Percentiles rank a stretch among this genome's conserved stretches.
Evolutionary conservation across 495 filamentous ascomycete genomes (phyloP).

Genomic region (Corynascus novoguineensis): DNA sequence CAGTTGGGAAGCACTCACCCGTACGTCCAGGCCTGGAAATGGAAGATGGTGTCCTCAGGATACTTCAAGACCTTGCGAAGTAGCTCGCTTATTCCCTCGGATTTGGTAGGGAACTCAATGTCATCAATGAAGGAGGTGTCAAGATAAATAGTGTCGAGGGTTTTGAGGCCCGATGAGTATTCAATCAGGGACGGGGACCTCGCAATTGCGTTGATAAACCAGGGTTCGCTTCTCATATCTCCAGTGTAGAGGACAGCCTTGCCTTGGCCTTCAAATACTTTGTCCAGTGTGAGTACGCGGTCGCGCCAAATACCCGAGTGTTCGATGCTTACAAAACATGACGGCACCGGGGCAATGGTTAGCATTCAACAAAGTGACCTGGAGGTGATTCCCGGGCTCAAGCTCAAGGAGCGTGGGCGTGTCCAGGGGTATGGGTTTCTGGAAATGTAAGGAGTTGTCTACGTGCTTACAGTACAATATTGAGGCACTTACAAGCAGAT

Average conservation of each 20-base stretch:
- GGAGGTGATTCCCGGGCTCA: conserved; percentile 57
- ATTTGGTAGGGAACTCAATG: conserved; percentile 49
- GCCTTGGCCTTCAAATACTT: conserved; percentile 68
- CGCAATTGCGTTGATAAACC: conserved; percentile 51
- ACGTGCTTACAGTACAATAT: neutral
- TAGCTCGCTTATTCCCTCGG: conserved; percentile 70
- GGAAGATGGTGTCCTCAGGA: conserved; percentile 70
- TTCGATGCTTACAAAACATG: conserved; percentile 62
- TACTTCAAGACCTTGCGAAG: conserved; percentile 63
- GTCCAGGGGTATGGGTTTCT: conserved; percentile 79
- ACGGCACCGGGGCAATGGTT: conserved; percentile 91
- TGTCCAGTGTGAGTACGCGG: neutral
- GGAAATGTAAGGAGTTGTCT: conserved; percentile 1
- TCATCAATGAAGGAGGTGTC: conserved; percentile 71
- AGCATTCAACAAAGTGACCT: conserved; percentile 81
- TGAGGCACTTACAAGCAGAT: conserved; percentile 47
- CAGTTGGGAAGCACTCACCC: conserved; percentile 46
- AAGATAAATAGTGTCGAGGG: conserved; percentile 74
- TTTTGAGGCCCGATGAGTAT: conserved; percentile 61
- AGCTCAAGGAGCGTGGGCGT: conserved; percentile 77
- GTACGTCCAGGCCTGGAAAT: conserved; percentile 89
- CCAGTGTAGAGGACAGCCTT: conserved; percentile 86
- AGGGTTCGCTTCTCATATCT: conserved; percentile 73
- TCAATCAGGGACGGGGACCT: conserved; percentile 71
- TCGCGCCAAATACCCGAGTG: neutral